phyloP scores from a whole-genome alignment of 2,329 filamentous ascomycete genomes.

The Fusarium decemcellulare region DNA sequence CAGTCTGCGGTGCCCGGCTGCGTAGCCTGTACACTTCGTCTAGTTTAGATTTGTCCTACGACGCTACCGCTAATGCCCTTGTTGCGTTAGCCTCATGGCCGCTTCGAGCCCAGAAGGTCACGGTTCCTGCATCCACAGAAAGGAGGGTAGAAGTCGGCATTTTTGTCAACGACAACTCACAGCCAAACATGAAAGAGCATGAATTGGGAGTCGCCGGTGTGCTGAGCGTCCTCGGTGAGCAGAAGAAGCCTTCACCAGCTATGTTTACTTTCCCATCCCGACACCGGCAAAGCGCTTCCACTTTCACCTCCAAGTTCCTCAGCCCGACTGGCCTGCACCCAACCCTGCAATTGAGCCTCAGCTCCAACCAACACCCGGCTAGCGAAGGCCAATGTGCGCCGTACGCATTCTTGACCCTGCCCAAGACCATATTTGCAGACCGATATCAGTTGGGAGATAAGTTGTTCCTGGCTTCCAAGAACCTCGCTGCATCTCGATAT shows the following conservation, averaged over 20 bases:
- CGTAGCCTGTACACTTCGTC: constrained; percentile 65
- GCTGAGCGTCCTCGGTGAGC: constrained; percentile 82
- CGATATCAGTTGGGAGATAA: constrained; percentile 85
- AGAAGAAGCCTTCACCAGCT: constrained; percentile 79
- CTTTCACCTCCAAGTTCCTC: constrained; percentile 76
- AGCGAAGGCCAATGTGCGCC: constrained; percentile 75
- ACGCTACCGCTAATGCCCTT: constrained; percentile 75
- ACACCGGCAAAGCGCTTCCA: constrained; percentile 72
- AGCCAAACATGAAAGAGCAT: constrained; percentile 73
- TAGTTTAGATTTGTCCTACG: constrained; percentile 84
- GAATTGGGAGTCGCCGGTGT: constrained; percentile 86
- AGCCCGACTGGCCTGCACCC: constrained; percentile 87
- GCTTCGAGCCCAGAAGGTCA: constrained; percentile 57
- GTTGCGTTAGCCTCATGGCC: constrained; percentile 77
- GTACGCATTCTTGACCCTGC: constrained; percentile 87
- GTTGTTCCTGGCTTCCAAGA: constrained; percentile 85
- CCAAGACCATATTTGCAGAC: constrained; percentile 86
- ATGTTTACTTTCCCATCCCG: constrained; percentile 88
- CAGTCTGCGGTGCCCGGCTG: constrained; percentile 65
- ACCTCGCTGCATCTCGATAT: constrained; percentile 77
- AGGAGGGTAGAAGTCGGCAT: constrained; percentile 86
- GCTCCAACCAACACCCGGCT: constrained; percentile 64
- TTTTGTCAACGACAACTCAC: constrained; percentile 72
- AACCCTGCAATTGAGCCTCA: constrained; percentile 78
- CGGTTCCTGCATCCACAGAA: constrained; percentile 56